Evolutionary conservation across 75 land plant genomes (phyloP), one percentile per base, ranked within the genome.

Genomic region (Azolla pinnata): DNA sequence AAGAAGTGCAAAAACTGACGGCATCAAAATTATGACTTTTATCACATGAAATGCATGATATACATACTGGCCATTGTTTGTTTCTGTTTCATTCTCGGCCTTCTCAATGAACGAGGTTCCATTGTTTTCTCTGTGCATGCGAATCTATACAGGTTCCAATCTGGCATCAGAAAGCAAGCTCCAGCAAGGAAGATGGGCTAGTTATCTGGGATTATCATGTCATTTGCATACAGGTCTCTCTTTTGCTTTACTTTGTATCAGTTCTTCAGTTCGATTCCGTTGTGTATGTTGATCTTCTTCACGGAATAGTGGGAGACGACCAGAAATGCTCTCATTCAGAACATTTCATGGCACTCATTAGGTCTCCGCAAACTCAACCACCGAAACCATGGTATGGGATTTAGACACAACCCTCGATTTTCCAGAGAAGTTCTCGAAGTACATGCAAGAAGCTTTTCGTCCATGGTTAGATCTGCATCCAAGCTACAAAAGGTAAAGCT

Each of bases 181-280:
- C 63, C 9, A 63, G 65, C 30, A 59, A 18, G n/a, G 62, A 65
- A 51, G 90, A 79, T 62, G 90, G 91, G 7, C 19, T 86, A n/a
- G 68, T 90, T 34, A 54, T 89, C 4, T 95, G 99, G 99, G 99
- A 95, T 66, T 95, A 95, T 59, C 99, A 95, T 81, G 99, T 89
- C 1, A 83, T 95, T 45, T 95, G 91, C 56, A 56, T 89, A 33
- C 96, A 95, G 87, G 98, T 93, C 21, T 18, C 21, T 4, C 2
- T 46, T 4, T 38, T 46, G 49, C 2, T 14, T 46, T 46, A 14
- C 21, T 3, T 46, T 46, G n/a, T 46, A 4, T 46, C 23, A 23
- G 4, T 4, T 46, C 14, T 8, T 38, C 42, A 38, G 7, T 38
- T 38, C 42, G 21, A 3, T 7, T 17, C 19, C 21, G 19, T 12